Evolutionary conservation across 805 yeast genomes (phyloP), one percentile per base, ranked within the genome.

Genomic region (Metschnikowia reukaufii): DNA sequence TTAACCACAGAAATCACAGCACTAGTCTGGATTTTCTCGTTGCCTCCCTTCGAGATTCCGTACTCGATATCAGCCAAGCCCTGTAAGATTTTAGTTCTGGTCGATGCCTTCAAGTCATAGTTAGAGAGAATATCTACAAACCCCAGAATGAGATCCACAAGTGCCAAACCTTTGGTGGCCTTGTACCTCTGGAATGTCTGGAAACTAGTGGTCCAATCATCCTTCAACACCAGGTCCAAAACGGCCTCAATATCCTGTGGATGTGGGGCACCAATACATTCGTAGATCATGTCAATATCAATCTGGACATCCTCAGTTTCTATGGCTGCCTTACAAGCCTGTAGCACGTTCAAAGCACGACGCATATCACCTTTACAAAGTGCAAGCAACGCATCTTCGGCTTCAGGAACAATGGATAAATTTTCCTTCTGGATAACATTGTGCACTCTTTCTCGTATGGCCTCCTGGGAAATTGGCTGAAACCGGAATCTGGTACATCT

Each of bases 321-420:
- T 25, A 64, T 51, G 1, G 96, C 87, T 0, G 97, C 91, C 51
- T 86, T 80, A 65, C 98, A 88, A 0, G 98, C 96, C 67, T 94
- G 99, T 48, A 94, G 67, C 4, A 94, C 97, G 61, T 94, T 94
- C 57, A 94, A 74, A 1, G 96, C 96, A 42, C 88, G 81, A 70
- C 99, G 81, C 99, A 94, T 94, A 66, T 94, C 99, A 43, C 99
- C 99, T 48, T 83, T 79, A n/a, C 94, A 78, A 45, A 94, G 74
- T 44, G 70, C 73, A 47, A 94, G 71, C 39, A 94, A 69, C 1
- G 96, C 82, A 0, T 67, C 65, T 36, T 78, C 69, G 0, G 96
- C 97, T 0, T 74, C 81, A 0, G 73, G 66, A 0, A 74, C 60
- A 8, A 94, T 71, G 4, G 73, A 67, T 39, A 94, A 68, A 1